Conservation (phyloP, 1,284 basidiomycete genomes). For the Apiotrichum brassicae region DNA sequence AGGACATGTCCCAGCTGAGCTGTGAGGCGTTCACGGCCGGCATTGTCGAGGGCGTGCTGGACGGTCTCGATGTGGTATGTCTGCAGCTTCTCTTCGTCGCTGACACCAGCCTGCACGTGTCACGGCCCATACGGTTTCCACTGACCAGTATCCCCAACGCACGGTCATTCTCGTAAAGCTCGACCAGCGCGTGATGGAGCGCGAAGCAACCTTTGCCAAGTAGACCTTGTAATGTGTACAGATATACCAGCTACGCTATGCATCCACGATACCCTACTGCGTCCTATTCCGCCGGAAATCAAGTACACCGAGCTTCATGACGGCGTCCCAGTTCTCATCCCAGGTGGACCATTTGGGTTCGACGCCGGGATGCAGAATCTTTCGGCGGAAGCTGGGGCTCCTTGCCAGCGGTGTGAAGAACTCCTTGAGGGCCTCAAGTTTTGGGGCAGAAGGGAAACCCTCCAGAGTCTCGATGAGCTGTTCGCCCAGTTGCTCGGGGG, state of each 20-base stretch:
- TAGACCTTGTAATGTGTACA: slow-evolving; percentile 10
- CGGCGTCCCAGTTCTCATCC: slow-evolving; percentile 74
- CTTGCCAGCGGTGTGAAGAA: slow-evolving; percentile 17
- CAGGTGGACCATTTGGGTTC: slow-evolving; percentile 61
- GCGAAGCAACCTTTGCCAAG: slow-evolving; percentile 65
- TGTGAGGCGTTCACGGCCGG: slow-evolving; percentile 96
- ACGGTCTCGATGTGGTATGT: slow-evolving; percentile 88
- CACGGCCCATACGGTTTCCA: slow-evolving; percentile 90
- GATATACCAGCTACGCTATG: neutral
- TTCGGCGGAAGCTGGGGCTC: slow-evolving; percentile 11
- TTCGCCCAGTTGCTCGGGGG: slow-evolving; percentile 61
- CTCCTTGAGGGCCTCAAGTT: slow-evolving; percentile 52
- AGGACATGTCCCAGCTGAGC: slow-evolving; percentile 86
- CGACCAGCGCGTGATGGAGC: slow-evolving; percentile 78
- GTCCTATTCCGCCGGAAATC: slow-evolving; percentile 6
- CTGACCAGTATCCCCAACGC: slow-evolving; percentile 68
- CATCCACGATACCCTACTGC: neutral
- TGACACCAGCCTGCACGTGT: slow-evolving; percentile 78
- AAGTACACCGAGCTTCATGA: slow-evolving; percentile 46
- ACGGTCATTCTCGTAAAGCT: slow-evolving; percentile 92
- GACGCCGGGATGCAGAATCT: slow-evolving; percentile 8
- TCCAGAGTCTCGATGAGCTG: slow-evolving; percentile 62
- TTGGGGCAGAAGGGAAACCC: slow-evolving; percentile 56
- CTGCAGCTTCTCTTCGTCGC: no score
- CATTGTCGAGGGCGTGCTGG: slow-evolving; percentile 92